Evolutionary conservation across 805 yeast genomes (phyloP).

Genomic region (Soucietia sequanensis): DNA sequence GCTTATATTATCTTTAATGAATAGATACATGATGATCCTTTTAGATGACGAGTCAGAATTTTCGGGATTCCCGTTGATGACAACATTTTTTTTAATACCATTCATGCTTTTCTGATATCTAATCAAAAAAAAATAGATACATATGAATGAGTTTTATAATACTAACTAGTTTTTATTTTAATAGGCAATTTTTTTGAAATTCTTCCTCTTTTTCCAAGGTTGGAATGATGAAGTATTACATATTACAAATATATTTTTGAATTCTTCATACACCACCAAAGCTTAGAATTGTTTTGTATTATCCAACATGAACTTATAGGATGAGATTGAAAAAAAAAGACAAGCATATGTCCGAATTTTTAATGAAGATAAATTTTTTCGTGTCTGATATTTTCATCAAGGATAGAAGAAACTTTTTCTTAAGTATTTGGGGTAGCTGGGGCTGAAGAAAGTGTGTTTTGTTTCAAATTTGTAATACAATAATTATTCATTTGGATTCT

Average conservation of each 20-base stretch:
- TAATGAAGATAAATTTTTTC: slow-evolving; percentile 60
- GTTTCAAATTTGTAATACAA: too few relatives aligned
- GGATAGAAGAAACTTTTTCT: too few relatives aligned
- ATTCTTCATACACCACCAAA: too few relatives aligned
- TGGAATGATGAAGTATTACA: neutral
- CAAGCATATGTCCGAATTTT: slow-evolving; percentile 98
- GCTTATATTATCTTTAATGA: too few relatives aligned
- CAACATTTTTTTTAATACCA: slow-evolving; percentile 72
- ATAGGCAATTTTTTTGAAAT: too few relatives aligned
- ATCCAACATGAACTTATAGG: slow-evolving; percentile 29
- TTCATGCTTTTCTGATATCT: slow-evolving; percentile 84
- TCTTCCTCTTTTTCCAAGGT: slow-evolving; percentile 2
- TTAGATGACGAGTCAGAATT: slow-evolving; percentile 98
- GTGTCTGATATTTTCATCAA: slow-evolving; percentile 42
- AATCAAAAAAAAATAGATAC: neutral
- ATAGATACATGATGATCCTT: slow-evolving; percentile 47
- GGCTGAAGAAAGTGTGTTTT: too few relatives aligned
- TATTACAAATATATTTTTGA: neutral
- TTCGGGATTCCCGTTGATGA: slow-evolving; percentile 94
- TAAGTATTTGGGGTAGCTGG: slow-evolving; percentile 4
- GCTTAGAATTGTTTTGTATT: slow-evolving; percentile 1
- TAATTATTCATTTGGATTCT: too few relatives aligned
- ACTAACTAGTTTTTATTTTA: too few relatives aligned
- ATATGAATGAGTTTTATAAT: neutral
- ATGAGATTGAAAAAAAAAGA: slow-evolving; percentile 76